These are phyloP conservation scores for Rhexocercosporidium sp. DNA, from an alignment of 2,329 filamentous ascomycete species.

Conservation along the genomic window DNA sequence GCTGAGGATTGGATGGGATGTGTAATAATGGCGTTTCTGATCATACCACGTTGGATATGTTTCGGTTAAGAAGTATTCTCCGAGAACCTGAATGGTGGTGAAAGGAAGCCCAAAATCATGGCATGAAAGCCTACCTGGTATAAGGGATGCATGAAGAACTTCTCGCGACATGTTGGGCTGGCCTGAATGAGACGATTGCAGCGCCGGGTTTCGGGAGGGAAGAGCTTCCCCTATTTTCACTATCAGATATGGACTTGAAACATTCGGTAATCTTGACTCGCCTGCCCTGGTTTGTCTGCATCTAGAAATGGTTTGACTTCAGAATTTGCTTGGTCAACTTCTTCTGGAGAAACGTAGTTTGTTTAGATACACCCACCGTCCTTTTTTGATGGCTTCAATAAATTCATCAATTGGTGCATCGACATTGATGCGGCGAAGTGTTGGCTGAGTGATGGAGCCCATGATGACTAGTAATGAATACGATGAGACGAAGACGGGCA, in stretches of 20 bases:
- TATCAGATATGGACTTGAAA: too few species aligned
- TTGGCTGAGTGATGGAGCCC: conserved; percentile 20
- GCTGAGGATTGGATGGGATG: conserved; percentile 24
- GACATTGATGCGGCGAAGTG: conserved; percentile 19
- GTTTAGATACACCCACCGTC: conserved; percentile 27
- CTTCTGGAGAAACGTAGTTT: conserved; percentile 21
- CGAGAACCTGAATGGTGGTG: conserved; percentile 13
- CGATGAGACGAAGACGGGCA: neutral
- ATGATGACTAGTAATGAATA: neutral
- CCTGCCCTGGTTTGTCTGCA: conserved; percentile 27
- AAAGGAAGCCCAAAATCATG: neutral
- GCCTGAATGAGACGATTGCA: conserved; percentile 34
- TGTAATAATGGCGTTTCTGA: conserved; percentile 21
- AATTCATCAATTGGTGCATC: conserved; percentile 26
- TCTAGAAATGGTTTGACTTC: conserved; percentile 26
- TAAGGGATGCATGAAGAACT: conserved; percentile 33
- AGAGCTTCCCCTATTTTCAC: conserved; percentile 21
- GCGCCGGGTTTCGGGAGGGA: conserved; percentile 35
- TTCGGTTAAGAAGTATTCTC: conserved; percentile 25
- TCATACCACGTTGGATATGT: conserved; percentile 29
- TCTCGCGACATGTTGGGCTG: conserved; percentile 26
- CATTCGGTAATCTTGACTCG: too few species aligned
- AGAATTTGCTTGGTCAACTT: conserved; percentile 19
- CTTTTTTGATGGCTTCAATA: conserved; percentile 24
- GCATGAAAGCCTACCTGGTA: conserved; percentile 22